A percentile compares a stretch with the other conserved stretches of the same genome.
Conservation (phyloP, 805 yeast species). For the Ogataea nitratoaversa region DNA sequence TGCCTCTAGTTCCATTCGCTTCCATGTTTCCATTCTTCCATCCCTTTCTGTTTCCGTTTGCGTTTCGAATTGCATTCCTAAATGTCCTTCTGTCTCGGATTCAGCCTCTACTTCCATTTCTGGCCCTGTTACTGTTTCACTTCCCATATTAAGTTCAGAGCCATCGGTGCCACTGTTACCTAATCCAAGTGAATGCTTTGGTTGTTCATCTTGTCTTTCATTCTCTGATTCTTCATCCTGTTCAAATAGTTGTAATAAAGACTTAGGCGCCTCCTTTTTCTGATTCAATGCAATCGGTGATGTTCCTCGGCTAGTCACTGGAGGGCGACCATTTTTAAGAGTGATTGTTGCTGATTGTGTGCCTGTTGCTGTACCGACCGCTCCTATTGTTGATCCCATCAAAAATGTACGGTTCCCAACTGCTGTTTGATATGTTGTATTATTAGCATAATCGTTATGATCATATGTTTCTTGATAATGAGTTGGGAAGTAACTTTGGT, state of each 20-base stretch:
- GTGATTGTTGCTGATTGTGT: conserved; percentile 16
- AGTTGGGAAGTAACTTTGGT: conserved; percentile 5
- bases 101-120: too few relatives aligned
- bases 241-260: conserved; percentile 67
- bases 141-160: too few relatives aligned
- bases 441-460: conserved; percentile 14
- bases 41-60: too few relatives aligned
- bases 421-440: conserved; percentile 11
- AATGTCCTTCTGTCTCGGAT: too few relatives aligned
- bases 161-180: not conserved
- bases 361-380: conserved; percentile 9
- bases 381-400: conserved; percentile 18
- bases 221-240: conserved; percentile 36
- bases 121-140: too few relatives aligned
- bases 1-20: too few relatives aligned
- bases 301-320: not conserved
- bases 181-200: conserved; percentile 1
- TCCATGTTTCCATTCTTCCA: too few relatives aligned
- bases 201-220: conserved; percentile 11
- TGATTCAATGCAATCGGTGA: conserved; percentile 21
- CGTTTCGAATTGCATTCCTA: too few relatives aligned
- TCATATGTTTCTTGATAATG: conserved; percentile 5
- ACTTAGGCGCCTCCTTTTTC: conserved; percentile 61
- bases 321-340: conserved; percentile 2
- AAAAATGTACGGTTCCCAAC: conserved; percentile 11